Evolutionary conservation across 106 monocot genomes (phyloP).

Genomic region (Allium sativum): DNA sequence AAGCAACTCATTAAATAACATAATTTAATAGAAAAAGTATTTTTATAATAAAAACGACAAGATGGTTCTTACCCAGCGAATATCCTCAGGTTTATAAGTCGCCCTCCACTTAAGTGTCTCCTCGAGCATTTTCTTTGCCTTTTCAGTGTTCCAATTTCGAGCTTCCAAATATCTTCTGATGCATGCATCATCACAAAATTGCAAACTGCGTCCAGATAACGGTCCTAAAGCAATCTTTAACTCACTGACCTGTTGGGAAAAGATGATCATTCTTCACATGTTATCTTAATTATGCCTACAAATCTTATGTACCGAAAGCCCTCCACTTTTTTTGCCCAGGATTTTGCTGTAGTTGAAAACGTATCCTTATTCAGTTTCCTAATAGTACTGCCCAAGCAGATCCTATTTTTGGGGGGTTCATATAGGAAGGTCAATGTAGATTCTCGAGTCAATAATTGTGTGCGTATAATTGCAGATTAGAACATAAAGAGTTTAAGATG

Average conservation of each 20-base stretch:
- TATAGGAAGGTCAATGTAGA: not conserved
- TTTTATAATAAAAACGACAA: not conserved
- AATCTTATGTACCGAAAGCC: no score
- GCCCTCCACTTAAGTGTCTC: constrained; percentile 74
- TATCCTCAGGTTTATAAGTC: constrained; percentile 69
- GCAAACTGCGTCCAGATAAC: constrained; percentile 25
- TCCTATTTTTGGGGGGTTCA: not conserved
- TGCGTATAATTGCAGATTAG: not conserved
- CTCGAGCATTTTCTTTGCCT: constrained; percentile 78
- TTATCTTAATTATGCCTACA: no score
- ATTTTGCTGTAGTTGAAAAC: not conserved
- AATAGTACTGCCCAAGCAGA: not conserved
- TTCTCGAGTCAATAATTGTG: not conserved
- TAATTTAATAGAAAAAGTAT: not conserved
- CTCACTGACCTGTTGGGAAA: constrained; percentile 36
- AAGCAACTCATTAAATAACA: not conserved
- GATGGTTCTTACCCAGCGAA: constrained; percentile 47
- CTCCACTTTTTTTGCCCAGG: no score
- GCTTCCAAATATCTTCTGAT: constrained; percentile 69
- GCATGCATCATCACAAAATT: constrained; percentile 55
- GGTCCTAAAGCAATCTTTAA: constrained; percentile 49
- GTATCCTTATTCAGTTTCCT: not conserved
- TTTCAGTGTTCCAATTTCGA: constrained; percentile 66
- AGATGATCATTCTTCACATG: no score
- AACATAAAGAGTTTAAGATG: no score